Conservation (phyloP, 352 stramenopile genomes). For the Globisporangium irregulare region DNA sequence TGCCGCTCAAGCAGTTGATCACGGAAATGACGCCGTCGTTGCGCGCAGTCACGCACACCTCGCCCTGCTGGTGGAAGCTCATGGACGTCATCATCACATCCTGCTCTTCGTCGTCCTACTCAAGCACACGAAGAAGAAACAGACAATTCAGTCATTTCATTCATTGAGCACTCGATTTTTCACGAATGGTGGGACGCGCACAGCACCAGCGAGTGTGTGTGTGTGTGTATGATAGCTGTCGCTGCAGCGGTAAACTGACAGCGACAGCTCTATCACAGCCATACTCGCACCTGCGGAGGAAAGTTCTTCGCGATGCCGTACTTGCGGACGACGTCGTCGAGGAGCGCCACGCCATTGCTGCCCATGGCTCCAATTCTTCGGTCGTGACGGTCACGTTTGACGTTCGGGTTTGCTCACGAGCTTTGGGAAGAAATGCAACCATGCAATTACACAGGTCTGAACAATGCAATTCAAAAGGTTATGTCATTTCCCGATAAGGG, state of each 20-base stretch:
- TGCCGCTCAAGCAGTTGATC: constrained; percentile 81
- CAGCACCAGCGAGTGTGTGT: not conserved
- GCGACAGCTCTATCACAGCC: not conserved
- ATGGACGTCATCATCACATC: constrained; percentile 58
- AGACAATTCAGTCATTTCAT: not conserved
- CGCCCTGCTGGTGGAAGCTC: constrained; percentile 78
- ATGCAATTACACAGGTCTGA: constrained; percentile 9
- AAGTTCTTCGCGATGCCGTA: constrained; percentile 75
- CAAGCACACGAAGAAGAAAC: not conserved
- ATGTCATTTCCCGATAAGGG: not conserved
- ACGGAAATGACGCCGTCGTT: constrained; percentile 77
- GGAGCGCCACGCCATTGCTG: constrained; percentile 40
- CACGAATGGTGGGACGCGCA: not conserved
- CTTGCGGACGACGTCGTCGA: constrained; percentile 53
- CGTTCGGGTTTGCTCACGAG: constrained; percentile 11
- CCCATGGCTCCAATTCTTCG: constrained; percentile 3
- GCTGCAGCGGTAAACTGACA: not conserved
- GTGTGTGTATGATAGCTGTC: too few species aligned
- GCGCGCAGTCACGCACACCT: constrained; percentile 71
- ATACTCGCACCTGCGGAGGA: constrained; percentile 38
- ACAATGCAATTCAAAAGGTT: not conserved
- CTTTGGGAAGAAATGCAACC: not conserved
- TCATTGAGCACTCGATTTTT: not conserved
- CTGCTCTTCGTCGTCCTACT: constrained; percentile 59
- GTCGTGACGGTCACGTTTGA: too few species aligned